Evolutionary conservation across 805 yeast genomes (phyloP).

Genomic region (Suhomyces canberraensis): DNA sequence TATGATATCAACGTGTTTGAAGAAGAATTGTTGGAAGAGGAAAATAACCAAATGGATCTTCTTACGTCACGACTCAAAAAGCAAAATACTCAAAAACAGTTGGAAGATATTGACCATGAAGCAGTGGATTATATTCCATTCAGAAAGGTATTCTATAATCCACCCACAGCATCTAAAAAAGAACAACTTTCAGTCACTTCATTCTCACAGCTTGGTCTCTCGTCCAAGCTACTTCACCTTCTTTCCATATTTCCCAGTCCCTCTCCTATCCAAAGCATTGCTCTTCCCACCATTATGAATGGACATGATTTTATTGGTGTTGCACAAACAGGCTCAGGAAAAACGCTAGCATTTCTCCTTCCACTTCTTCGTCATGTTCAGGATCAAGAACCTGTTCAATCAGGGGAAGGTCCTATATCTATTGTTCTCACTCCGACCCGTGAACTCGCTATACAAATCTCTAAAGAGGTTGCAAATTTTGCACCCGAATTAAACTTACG

Average conservation of each 20-base stretch:
- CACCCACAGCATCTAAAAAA: slow-evolving; percentile 45
- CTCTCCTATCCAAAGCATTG: slow-evolving; percentile 87
- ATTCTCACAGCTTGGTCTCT: slow-evolving; percentile 83
- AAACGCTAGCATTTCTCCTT: slow-evolving; percentile 81
- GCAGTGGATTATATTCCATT: slow-evolving; percentile 50
- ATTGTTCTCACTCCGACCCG: slow-evolving; percentile 86
- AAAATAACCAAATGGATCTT: slow-evolving; percentile 31
- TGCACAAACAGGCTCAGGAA: slow-evolving; percentile 96
- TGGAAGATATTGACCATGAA: slow-evolving; percentile 47
- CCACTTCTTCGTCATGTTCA: slow-evolving; percentile 83
- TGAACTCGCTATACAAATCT: slow-evolving; percentile 84
- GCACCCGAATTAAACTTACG: slow-evolving; percentile 46
- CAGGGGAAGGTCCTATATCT: slow-evolving; percentile 68
- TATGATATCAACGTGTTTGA: too few relatives aligned
- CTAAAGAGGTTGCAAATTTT: slow-evolving; percentile 61
- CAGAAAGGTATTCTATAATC: slow-evolving; percentile 59
- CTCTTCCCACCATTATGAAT: slow-evolving; percentile 84
- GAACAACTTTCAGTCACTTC: slow-evolving; percentile 69
- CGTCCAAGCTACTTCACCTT: slow-evolving; percentile 52
- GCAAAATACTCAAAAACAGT: slow-evolving; percentile 48
- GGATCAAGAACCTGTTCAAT: slow-evolving; percentile 56
- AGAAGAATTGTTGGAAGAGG: slow-evolving; percentile 28
- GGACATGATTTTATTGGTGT: slow-evolving; percentile 91
- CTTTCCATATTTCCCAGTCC: slow-evolving; percentile 59
- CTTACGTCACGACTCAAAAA: slow-evolving; percentile 37